Conservation (phyloP, 495 filamentous ascomycete species). For the Aspergillus ellipticus region DNA sequence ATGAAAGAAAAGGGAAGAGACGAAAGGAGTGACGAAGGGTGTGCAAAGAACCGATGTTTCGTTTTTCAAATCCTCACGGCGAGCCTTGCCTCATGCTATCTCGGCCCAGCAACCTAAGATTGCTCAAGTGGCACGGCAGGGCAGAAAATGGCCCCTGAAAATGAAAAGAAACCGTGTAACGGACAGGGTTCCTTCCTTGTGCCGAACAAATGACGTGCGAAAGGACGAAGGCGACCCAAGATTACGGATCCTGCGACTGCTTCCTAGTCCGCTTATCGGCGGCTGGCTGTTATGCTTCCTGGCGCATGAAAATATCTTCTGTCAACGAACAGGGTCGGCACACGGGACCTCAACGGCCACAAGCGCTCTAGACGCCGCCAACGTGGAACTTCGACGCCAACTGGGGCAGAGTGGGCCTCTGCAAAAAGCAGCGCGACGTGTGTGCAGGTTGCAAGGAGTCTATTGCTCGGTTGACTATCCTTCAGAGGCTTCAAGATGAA, state of each 20-base stretch:
- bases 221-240: conserved; percentile 1
- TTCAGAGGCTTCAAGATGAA: not conserved
- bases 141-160: conserved; percentile 7
- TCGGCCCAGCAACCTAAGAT: conserved; percentile 12
- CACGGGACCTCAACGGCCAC: conserved; percentile 18
- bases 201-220: conserved; percentile 3
- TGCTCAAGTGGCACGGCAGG: conserved; percentile 19
- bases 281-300: conserved; percentile 8
- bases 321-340: not conserved
- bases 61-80: conserved; percentile 7
- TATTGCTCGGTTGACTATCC: not conserved
- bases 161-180: conserved; percentile 16
- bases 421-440: conserved; percentile 2
- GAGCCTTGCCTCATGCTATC: conserved; percentile 9
- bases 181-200: not conserved
- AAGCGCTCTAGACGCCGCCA: conserved; percentile 42
- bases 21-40: not conserved
- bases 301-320: not conserved
- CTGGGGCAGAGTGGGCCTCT: conserved; percentile 13
- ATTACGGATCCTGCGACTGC: conserved; percentile 1
- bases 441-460: conserved; percentile 5
- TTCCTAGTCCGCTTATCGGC: conserved; percentile 11
- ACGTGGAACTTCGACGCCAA: conserved; percentile 12
- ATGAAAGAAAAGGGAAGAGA: not conserved
- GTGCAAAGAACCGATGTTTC: conserved; percentile 2